Conservation (phyloP, 1,284 basidiomycete species). For the Thelephora terrestris region DNA sequence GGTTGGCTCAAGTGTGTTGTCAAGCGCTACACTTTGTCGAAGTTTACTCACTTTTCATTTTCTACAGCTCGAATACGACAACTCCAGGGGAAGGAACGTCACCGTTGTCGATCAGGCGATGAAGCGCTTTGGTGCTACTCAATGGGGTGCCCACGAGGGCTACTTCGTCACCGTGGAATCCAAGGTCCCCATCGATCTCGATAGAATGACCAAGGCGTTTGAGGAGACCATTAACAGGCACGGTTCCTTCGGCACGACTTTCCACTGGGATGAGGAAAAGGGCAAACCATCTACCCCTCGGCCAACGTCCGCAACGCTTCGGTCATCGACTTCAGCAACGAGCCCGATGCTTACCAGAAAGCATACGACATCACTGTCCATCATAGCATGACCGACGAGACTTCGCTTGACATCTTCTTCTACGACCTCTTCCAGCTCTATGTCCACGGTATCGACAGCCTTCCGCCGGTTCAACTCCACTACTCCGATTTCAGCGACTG, state of each 20-base stretch:
- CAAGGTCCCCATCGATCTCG: slow-evolving; percentile 16
- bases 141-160: slow-evolving; percentile 21
- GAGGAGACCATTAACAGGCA: slow-evolving; percentile 17
- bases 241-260: slow-evolving; percentile 17
- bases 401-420: slow-evolving; percentile 18
- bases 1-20: slow-evolving; percentile 18
- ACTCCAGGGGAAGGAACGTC: slow-evolving; percentile 6
- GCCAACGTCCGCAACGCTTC: slow-evolving; percentile 9
- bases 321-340: slow-evolving; percentile 16
- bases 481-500: slow-evolving; percentile 12
- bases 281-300: slow-evolving; percentile 18
- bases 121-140: slow-evolving; percentile 18
- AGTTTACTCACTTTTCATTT: slow-evolving; percentile 12
- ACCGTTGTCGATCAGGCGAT: slow-evolving; percentile 14
- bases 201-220: slow-evolving; percentile 15
- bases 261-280: slow-evolving; percentile 18
- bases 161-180: slow-evolving; percentile 15
- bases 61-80: slow-evolving; percentile 11
- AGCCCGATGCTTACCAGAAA: slow-evolving; percentile 13
- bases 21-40: background rate
- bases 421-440: slow-evolving; percentile 19
- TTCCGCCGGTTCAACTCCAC: slow-evolving; percentile 16
- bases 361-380: slow-evolving; percentile 19
- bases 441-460: slow-evolving; percentile 13
- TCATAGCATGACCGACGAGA: slow-evolving; percentile 19